Percentiles rank a stretch among this genome's conserved stretches.
These are phyloP conservation scores for Picocystis sp. DNA, from an alignment of 163 green algal genomes.

Conservation along the genomic window DNA sequence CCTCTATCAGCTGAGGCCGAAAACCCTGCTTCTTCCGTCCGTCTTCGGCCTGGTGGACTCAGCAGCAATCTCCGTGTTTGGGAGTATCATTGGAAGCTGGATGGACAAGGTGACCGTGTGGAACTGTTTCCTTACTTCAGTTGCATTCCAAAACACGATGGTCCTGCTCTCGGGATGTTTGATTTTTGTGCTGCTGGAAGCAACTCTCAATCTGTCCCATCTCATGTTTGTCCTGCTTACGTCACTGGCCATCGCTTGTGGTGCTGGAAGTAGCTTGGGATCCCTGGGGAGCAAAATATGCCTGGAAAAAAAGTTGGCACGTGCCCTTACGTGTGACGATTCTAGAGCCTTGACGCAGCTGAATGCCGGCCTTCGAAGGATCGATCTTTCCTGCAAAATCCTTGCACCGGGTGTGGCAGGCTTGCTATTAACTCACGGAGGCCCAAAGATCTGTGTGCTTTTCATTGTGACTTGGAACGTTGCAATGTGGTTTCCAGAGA, in stretches of 20 bases:
- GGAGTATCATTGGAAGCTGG: conserved; percentile 27
- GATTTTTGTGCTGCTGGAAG: conserved; percentile 19
- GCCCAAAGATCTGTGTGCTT: conserved; percentile 20
- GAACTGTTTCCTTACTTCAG: conserved; percentile 19
- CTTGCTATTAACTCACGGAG: conserved; percentile 40
- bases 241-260: conserved; percentile 17
- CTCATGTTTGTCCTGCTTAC: conserved; percentile 25
- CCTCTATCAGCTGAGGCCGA: conserved; percentile 43
- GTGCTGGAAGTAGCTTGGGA: conserved; percentile 29
- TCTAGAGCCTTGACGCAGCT: conserved; percentile 21
- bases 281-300: conserved; percentile 32
- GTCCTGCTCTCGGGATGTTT: conserved; percentile 32
- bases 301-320: conserved; percentile 51
- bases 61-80: conserved; percentile 20
- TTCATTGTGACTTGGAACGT: conserved; percentile 38
- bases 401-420: conserved; percentile 34
- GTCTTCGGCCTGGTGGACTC: conserved; percentile 48
- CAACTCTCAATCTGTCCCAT: not conserved
- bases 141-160: conserved; percentile 43
- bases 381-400: conserved; percentile 52
- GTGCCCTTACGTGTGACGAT: conserved; percentile 30
- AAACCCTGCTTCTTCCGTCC: conserved; percentile 38
- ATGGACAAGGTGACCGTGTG: conserved; percentile 24
- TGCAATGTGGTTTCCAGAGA: conserved; percentile 36
- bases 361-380: conserved; percentile 46